Evolutionary conservation across 176 grass and related monocot genomes (phyloP).

Genomic region (Oryza nivara): DNA sequence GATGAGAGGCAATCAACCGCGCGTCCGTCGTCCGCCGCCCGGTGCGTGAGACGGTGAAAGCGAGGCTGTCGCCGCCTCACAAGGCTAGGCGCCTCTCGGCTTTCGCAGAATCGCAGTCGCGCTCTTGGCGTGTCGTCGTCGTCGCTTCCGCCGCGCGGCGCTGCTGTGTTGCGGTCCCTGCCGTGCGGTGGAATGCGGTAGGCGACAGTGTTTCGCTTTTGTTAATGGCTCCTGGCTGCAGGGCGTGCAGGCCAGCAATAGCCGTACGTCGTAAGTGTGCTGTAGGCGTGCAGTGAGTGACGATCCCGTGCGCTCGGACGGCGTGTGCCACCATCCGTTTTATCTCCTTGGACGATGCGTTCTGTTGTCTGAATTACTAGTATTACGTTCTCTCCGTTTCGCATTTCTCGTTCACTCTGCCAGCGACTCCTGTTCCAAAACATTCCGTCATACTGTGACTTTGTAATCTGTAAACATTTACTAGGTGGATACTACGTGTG

Average conservation of each 20-base stretch:
- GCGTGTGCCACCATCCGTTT: background rate
- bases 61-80: no score
- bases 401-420: background rate
- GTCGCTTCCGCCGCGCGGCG: background rate
- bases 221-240: background rate
- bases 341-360: background rate
- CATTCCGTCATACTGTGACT: background rate
- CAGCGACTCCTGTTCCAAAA: background rate
- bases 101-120: no score
- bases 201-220: background rate
- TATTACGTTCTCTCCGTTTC: background rate
- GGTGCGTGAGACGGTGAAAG: background rate
- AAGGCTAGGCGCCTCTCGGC: no score
- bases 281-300: background rate
- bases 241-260: background rate
- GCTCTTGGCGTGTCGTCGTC: background rate
- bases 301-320: background rate
- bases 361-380: no score
- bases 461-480: background rate
- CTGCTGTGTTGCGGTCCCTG: background rate
- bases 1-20: conserved; percentile 1
- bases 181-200: background rate
- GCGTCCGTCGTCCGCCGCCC: no score
- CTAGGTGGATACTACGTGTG: background rate
- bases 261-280: background rate